Base-by-base conservation (phyloP, 768 basidiomycete genomes). In the Mrakia hoshinonis region DNA sequence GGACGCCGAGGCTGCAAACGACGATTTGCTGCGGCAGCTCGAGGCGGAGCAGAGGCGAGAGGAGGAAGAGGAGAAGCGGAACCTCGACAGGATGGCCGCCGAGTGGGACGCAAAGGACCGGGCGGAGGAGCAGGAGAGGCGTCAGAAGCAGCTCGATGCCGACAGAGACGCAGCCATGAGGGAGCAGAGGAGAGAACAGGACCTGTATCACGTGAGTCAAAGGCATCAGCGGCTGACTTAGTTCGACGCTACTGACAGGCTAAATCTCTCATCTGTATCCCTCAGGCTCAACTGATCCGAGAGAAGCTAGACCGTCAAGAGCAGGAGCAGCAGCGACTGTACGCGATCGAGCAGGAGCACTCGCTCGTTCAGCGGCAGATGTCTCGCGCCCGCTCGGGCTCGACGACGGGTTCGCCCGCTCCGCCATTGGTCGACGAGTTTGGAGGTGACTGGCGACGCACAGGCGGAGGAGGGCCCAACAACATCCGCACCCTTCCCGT, bases 101-200 rank as follows among this genome's bases (percentile, higher is more conserved):
- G 65, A 72, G 47, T 72, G 70, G 70, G 70, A 72, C 43, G 72
- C 76, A 26, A 76, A 77, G n/a, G 76, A 78, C 20, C 75, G 78
- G 7, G 76, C 76, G 60, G 79, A 78, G 36, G 76, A 78, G 39
- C 76, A 79, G 12, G 77, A 77, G 61, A 73, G 75, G 36, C 73
- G 74, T n/a, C 54, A 75, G 18, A 69, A 68, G 18, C 80, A 79
- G 68, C 64, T 77, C 24, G 69, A 73, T 46, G 76, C 75, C 24
- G 80, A 79, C 67, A 73, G 75, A 51, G 75, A 77, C 46, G 70
- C 77, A 15, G 80, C 80, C 2, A 70, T 78, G 73, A 75, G 74
- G 51, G 78, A 79, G 61, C 80, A 80, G 69, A 76, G 77, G 58
- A 73, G 76, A 31, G 80, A 80, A 67, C 75, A 78, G 70, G 77